Evolutionary conservation across 257 asterid genomes (phyloP).

Genomic region (Rauvolfia tetraphylla): DNA sequence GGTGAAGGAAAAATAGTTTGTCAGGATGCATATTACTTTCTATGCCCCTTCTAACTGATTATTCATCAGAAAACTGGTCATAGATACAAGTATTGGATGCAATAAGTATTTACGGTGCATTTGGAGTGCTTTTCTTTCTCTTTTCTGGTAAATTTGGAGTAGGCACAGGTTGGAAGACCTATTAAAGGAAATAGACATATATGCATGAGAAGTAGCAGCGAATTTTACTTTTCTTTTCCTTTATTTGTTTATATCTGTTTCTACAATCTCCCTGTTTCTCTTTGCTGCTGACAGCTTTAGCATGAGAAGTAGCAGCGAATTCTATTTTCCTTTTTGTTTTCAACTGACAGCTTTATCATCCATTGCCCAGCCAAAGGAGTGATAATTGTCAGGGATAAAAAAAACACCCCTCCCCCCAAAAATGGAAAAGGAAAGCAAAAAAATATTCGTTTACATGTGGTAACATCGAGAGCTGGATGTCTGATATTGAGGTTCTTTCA

Average conservation of each 20-base stretch:
- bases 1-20: not conserved
- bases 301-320: not conserved
- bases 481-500: not conserved
- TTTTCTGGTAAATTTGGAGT: not conserved
- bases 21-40: constrained; percentile 20
- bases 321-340: too few relatives aligned
- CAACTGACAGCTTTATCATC: not conserved
- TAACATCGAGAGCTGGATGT: too few relatives aligned
- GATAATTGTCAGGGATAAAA: not conserved
- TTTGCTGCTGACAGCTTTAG: too few relatives aligned
- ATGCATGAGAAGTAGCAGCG: not conserved
- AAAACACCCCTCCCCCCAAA: not conserved
- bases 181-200: not conserved
- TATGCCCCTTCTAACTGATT: not conserved
- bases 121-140: too few relatives aligned
- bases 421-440: not conserved
- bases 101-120: not conserved
- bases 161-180: not conserved
- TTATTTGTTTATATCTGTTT: not conserved
- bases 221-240: too few relatives aligned
- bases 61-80: not conserved
- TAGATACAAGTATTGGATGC: not conserved
- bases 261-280: not conserved
- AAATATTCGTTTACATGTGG: not conserved
- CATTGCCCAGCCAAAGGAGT: not conserved